Evolutionary conservation across 148 eudicot species (phyloP), one percentile per base, ranked within the genome.

Genomic region (Cornus florida): DNA sequence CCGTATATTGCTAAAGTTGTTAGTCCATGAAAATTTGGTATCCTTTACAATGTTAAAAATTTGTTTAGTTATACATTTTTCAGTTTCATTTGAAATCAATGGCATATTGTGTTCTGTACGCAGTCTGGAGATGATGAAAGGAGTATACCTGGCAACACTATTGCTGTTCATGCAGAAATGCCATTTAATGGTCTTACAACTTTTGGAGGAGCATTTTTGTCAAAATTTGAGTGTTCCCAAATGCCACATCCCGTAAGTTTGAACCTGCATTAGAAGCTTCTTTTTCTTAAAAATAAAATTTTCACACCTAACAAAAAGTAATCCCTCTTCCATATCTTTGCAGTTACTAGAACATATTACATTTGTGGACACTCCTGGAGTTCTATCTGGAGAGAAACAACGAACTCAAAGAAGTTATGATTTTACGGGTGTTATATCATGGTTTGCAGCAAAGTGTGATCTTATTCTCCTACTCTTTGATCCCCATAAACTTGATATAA

Each of bases 401-500:
- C 78, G 97, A 81, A 92, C 98, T 50, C 93, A 92, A 74, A 80
- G 98, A 82, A 94, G 94, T 83, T 94, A 94, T 76, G 98, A 94
- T 66, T 94, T 94, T 80, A 94, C 98, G 69, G 98, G 98, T 6
- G 94, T 91, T 17, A 94, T 89, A 79, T 92, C 97, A 67, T 94
- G 98, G 98, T 94, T 94, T 89, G 98, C 98, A 38, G 97, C 94
- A 43, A 94, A 94, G 83, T 94, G 95, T 71, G 98, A 94, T 74
- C 85, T 94, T 28, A 94, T 94, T 75, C 93, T 94, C 53, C 93
- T 94, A 38, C 77, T 94, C 78, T 94, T 94, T 77, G 98, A 94
- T 81, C 98, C 98, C 11, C 94, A 94, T 85, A 94, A 94, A 75
- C 97, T 94, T 64, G 98, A 94, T 80, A 91, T 94, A 43, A 94